Evolutionary conservation across 129 eudicot genomes (phyloP).

Genomic region (Flaveria trinervia): DNA sequence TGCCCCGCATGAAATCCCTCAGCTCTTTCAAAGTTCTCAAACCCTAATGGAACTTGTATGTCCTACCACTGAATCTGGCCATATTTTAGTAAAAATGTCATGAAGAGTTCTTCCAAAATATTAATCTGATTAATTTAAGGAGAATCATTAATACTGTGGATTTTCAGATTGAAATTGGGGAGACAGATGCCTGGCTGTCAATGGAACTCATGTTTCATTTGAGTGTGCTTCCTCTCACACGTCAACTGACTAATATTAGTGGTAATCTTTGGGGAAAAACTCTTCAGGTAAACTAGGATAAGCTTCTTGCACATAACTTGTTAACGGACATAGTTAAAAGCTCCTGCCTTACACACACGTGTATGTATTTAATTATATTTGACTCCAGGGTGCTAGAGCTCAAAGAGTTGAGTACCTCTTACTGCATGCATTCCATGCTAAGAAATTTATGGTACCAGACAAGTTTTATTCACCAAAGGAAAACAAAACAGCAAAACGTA

Average conservation of each 20-base stretch:
- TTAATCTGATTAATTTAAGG: conserved; percentile 14
- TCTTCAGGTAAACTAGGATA: conserved; percentile 68
- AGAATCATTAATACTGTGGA: background rate
- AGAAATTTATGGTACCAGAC: conserved; percentile 95
- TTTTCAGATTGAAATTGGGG: conserved; percentile 82
- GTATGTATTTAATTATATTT: background rate
- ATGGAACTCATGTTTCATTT: conserved; percentile 98
- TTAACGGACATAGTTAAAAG: background rate
- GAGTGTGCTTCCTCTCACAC: conserved; percentile 95
- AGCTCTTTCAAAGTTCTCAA: conserved; percentile 67
- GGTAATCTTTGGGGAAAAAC: conserved; percentile 99
- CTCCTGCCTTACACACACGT: background rate
- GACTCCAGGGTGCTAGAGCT: conserved; percentile 95
- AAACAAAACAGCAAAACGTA: conserved; percentile 66
- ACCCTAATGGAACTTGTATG: conserved; percentile 89
- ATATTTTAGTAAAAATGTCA: background rate
- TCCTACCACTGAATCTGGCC: conserved; percentile 18
- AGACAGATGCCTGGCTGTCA: conserved; percentile 98
- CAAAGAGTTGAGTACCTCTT: conserved; percentile 95
- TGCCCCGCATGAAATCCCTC: conserved; percentile 85
- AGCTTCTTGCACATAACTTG: conserved; percentile 1
- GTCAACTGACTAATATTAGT: conserved; percentile 94
- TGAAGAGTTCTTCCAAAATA: conserved; percentile 17
- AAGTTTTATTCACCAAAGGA: conserved; percentile 68
- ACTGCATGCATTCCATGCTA: conserved; percentile 94